Evolutionary conservation across 371 early-diverging fungal genomes (phyloP).

Genomic region (Mortierella sp.): DNA sequence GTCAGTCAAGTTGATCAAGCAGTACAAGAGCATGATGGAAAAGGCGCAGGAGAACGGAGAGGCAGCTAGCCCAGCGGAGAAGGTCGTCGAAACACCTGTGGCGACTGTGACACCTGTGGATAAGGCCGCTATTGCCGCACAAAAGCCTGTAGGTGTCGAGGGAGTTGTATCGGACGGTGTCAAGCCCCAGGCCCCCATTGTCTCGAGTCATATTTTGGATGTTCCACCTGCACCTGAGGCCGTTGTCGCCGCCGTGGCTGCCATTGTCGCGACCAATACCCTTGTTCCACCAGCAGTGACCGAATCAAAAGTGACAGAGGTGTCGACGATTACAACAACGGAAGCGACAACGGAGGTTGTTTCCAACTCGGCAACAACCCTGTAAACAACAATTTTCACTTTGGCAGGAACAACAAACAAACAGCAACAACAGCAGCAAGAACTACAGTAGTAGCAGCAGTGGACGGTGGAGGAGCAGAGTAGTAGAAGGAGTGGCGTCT

Average conservation of each 20-base stretch:
- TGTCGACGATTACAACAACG: conserved; percentile 5
- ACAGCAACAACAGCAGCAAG: background rate
- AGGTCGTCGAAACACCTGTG: conserved; percentile 10
- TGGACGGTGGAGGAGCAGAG: background rate
- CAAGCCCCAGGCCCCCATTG: conserved; percentile 19
- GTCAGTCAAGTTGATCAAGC: conserved; percentile 42
- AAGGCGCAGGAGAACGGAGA: conserved; percentile 48
- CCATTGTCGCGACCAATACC: conserved; percentile 53
- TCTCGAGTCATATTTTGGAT: conserved; percentile 35
- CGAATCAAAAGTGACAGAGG: conserved; percentile 13
- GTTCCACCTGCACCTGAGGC: conserved; percentile 52
- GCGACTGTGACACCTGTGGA: conserved; percentile 15
- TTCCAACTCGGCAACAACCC: background rate
- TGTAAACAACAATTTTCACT: background rate
- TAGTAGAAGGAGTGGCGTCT: conserved; percentile 2
- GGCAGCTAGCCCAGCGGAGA: conserved; percentile 24
- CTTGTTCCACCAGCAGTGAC: conserved; percentile 20
- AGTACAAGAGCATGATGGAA: conserved; percentile 54
- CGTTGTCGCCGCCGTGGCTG: conserved; percentile 48
- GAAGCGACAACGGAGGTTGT: conserved; percentile 5
- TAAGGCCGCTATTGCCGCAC: conserved; percentile 2
- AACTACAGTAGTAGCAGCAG: background rate
- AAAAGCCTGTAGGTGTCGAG: conserved; percentile 21
- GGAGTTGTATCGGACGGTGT: conserved; percentile 18
- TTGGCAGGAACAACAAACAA: background rate